Conservation (phyloP, 2,329 filamentous ascomycete species). For the Zymoseptoria tritici region DNA sequence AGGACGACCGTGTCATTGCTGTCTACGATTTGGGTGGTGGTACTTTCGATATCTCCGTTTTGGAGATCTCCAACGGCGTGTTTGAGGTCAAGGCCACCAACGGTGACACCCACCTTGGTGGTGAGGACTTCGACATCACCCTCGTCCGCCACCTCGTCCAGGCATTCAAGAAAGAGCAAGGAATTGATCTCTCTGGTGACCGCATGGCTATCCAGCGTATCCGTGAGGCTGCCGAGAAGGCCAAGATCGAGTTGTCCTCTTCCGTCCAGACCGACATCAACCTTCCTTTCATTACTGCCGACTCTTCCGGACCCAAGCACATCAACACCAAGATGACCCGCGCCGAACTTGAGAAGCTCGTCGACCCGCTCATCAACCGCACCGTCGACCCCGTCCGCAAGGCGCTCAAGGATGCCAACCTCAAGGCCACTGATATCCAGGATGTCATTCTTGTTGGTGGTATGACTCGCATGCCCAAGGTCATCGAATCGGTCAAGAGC, state of each 20-base stretch:
- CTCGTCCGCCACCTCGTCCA: conserved; percentile 89
- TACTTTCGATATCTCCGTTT: conserved; percentile 97
- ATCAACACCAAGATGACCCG: conserved; percentile 94
- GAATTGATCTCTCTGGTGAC: conserved; percentile 81
- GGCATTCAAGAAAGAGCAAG: conserved; percentile 94
- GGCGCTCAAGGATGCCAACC: conserved; percentile 89
- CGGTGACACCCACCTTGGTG: conserved; percentile 96
- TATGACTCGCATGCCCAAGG: conserved; percentile 99
- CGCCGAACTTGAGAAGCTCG: conserved; percentile 85
- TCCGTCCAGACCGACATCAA: conserved; percentile 95
- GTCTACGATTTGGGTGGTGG: conserved; percentile 98
- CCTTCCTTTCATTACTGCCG: conserved; percentile 96
- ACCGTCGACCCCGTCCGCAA: conserved; percentile 92
- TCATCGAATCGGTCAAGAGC: conserved; percentile 88
- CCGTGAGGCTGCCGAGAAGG: conserved; percentile 96
- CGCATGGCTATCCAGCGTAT: conserved; percentile 99
- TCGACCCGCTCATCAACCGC: conserved; percentile 77
- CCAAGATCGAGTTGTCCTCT: conserved; percentile 97
- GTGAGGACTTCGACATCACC: conserved; percentile 94
- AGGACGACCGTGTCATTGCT: conserved; percentile 84
- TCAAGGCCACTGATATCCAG: conserved; percentile 88
- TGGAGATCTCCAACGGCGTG: conserved; percentile 95
- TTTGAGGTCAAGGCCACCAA: conserved; percentile 99
- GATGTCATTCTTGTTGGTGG: conserved; percentile 97
- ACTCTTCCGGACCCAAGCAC: conserved; percentile 92